A percentile compares a stretch with the other conserved stretches of the same genome.
Conservation (phyloP, 2,329 filamentous ascomycete species). For the Sporothrix brunneoviolacea region DNA sequence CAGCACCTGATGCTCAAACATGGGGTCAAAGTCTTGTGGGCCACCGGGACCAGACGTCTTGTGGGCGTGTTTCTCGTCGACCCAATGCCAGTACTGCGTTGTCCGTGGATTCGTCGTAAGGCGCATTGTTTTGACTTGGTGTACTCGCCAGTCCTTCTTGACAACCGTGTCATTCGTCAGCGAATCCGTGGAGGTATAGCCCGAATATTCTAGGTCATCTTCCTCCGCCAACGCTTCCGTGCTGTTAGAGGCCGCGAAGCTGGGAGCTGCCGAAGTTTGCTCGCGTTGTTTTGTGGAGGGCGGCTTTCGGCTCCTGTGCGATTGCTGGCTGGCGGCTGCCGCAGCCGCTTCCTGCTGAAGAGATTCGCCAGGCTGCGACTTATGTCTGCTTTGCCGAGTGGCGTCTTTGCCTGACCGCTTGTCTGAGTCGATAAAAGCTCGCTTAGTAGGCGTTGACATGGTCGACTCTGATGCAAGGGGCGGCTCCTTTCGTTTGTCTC, state of each 20-base stretch:
- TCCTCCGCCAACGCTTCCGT: constrained; percentile 9
- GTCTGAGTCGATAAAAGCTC: not conserved
- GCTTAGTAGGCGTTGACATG: constrained; percentile 5
- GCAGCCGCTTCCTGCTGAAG: not conserved
- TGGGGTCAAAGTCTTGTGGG: constrained; percentile 26
- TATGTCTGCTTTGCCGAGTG: not conserved
- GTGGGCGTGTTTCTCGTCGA: constrained; percentile 22
- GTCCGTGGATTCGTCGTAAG: constrained; percentile 41
- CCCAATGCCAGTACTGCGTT: constrained; percentile 52
- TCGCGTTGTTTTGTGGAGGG: not conserved
- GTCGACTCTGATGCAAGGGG: not conserved
- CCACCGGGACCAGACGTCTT: constrained; percentile 4
- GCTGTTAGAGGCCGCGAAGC: not conserved
- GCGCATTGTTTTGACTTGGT: constrained; percentile 43
- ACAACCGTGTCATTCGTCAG: constrained; percentile 39
- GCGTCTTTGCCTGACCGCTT: too few species aligned
- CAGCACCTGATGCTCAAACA: constrained; percentile 50
- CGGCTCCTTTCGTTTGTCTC: constrained; percentile 13
- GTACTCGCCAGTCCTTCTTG: constrained; percentile 44
- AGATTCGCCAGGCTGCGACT: not conserved
- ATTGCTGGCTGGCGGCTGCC: too few species aligned
- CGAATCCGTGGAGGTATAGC: constrained; percentile 48
- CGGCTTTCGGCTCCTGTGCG: not conserved
- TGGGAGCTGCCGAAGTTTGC: not conserved
- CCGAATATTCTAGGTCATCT: constrained; percentile 37